A percentile compares a stretch with the other conserved stretches of the same genome.
Conservation (phyloP, 1,139 yeast species). For the Meyerozyma guilliermondii region DNA sequence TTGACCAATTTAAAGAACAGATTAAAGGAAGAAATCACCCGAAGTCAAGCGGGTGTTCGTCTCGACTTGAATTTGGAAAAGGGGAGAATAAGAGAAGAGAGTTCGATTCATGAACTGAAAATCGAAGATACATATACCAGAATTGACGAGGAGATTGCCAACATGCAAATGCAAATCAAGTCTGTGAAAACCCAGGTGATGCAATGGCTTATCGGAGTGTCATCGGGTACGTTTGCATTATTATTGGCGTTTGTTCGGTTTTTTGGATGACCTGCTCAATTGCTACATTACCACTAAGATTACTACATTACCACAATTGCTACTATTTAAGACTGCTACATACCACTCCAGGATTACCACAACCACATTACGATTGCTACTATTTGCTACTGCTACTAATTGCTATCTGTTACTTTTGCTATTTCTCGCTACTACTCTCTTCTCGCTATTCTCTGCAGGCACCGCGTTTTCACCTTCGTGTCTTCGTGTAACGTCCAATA, state of each 20-base stretch:
- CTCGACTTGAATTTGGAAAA: slow-evolving; percentile 88
- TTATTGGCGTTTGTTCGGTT: slow-evolving; percentile 86
- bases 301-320: too few species aligned
- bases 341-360: too few species aligned
- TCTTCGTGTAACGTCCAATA: not conserved
- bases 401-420: too few species aligned
- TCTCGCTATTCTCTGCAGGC: not conserved
- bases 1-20: slow-evolving; percentile 80
- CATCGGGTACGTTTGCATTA: slow-evolving; percentile 95
- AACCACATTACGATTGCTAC: too few species aligned
- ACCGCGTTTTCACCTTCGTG: not conserved
- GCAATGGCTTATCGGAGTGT: slow-evolving; percentile 98
- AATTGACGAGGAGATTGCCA: slow-evolving; percentile 91
- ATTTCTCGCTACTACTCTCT: too few species aligned
- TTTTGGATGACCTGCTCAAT: slow-evolving; percentile 44
- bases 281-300: not conserved
- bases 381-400: too few species aligned
- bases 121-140: slow-evolving; percentile 93
- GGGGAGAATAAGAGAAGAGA: slow-evolving; percentile 92
- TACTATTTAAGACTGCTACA: too few species aligned
- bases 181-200: slow-evolving; percentile 92
- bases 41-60: slow-evolving; percentile 84
- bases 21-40: slow-evolving; percentile 86
- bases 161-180: slow-evolving; percentile 92
- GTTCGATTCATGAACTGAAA: slow-evolving; percentile 85